These are phyloP conservation scores for Podospora comata DNA, from an alignment of 495 filamentous ascomycete species.

Conservation along the genomic window DNA sequence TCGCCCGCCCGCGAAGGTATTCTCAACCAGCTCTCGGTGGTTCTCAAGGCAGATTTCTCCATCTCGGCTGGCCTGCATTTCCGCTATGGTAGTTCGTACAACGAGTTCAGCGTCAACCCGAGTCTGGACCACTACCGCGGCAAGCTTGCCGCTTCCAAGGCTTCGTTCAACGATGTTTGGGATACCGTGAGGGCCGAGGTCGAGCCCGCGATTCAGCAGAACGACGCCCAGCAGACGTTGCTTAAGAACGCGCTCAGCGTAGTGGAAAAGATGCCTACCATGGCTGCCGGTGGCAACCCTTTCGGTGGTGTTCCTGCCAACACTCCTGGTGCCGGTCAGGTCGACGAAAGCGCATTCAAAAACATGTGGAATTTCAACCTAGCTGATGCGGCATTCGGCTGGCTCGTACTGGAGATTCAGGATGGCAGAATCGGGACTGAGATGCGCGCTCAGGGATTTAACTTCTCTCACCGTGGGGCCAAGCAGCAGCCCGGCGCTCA, in stretches of 20 bases:
- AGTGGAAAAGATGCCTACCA: slow-evolving; percentile 92
- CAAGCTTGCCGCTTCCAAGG: slow-evolving; percentile 98
- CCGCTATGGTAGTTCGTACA: slow-evolving; percentile 98
- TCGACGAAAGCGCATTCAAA: slow-evolving; percentile 99
- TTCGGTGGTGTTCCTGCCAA: slow-evolving; percentile 85
- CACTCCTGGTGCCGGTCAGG: slow-evolving; percentile 64
- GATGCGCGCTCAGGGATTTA: slow-evolving; percentile 98
- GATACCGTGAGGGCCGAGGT: slow-evolving; percentile 97
- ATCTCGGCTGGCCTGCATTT: slow-evolving; percentile 97
- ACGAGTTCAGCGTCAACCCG: slow-evolving; percentile 98
- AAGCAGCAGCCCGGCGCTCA: slow-evolving; percentile 49
- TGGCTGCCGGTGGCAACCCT: slow-evolving; percentile 91
- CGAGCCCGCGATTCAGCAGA: slow-evolving; percentile 85
- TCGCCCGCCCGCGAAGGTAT: slow-evolving; percentile 96
- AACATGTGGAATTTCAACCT: slow-evolving; percentile 99
- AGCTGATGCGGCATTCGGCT: slow-evolving; percentile 95
- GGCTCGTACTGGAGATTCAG: slow-evolving; percentile 90
- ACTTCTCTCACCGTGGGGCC: slow-evolving; percentile 87
- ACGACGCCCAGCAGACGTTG: slow-evolving; percentile 86
- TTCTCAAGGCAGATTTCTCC: slow-evolving; percentile 97
- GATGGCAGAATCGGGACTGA: slow-evolving; percentile 93
- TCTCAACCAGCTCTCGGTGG: slow-evolving; percentile 96
- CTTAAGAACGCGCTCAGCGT: slow-evolving; percentile 86
- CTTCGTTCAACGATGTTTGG: slow-evolving; percentile 99
- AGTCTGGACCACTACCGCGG: slow-evolving; percentile 97